Conservation (phyloP, 176 grass and related monocot genomes). For the Thalia dealbata region DNA sequence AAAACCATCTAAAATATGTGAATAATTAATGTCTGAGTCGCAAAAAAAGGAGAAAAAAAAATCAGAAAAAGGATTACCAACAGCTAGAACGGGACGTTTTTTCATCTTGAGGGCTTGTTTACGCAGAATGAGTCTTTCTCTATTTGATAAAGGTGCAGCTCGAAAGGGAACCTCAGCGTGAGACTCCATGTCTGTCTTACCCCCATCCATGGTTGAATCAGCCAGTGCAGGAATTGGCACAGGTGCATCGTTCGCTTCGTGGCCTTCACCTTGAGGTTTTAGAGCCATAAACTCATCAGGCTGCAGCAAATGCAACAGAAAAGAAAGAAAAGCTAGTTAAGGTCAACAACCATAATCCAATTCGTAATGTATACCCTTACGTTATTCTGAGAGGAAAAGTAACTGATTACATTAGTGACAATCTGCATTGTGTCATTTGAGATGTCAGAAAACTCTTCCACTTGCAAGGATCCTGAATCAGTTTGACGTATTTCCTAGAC, state of each 20-base stretch:
- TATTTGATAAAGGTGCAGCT: slow-evolving; percentile 61
- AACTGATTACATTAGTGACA: neutral
- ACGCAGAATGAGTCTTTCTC: slow-evolving; percentile 77
- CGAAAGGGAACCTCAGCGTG: slow-evolving; percentile 29
- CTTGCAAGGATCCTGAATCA: neutral
- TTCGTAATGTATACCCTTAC: neutral
- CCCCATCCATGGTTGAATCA: slow-evolving; percentile 1
- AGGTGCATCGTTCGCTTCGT: neutral
- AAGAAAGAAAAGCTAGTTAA: neutral
- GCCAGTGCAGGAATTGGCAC: neutral
- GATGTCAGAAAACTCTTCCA: neutral
- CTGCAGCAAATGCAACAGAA: neutral
- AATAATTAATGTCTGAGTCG: neutral
- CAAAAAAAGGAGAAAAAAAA: neutral
- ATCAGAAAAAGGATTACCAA: slow-evolving; percentile 50
- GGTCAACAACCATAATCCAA: neutral
- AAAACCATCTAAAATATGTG: too few relatives aligned
- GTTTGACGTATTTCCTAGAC: neutral
- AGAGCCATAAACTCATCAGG: neutral
- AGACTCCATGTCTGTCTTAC: slow-evolving; percentile 19
- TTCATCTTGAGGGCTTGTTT: slow-evolving; percentile 85
- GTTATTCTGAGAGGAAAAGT: neutral
- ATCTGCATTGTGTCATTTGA: neutral
- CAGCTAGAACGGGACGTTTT: slow-evolving; percentile 62
- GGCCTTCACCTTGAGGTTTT: neutral